Base-by-base conservation (phyloP, 176 grass and related monocot genomes). In the Cymbopogon citratus region DNA sequence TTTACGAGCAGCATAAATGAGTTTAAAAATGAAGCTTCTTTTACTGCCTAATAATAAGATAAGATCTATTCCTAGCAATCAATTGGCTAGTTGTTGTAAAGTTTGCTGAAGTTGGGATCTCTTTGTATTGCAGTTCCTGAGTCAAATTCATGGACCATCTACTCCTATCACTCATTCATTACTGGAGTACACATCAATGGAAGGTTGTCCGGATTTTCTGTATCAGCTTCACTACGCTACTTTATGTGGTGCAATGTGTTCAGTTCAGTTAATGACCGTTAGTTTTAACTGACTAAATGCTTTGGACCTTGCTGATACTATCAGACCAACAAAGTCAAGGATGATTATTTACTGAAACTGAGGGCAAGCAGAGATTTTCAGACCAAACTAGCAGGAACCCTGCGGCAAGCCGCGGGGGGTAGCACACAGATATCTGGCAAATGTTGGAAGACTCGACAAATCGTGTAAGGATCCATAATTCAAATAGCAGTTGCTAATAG, bases 111-210 rank as follows among this genome's bases (percentile, higher is more conserved):
- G 5, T 79, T 79, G 12, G 64, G 75, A 80, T 86, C 63, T 67
- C 60, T 65, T 80, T 84, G 87, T 66, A 81, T 39, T 74, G 36
- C 69, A 79, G 36, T 74, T 88, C 60, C 29, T 15, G 27, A 38
- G 77, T 81, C 77, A 81, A 85, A 88, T 80, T 83, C 34, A 57
- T 81, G 63, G 87, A 81, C 87, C 82, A 76, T 81, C 51, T 65
- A 34, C 49, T 9, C 75, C 46, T 57, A 63, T 89, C 51, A 81
- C 75, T 80, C 73, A 85, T 75, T 80, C 73, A 38, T 71, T 52
- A 85, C 83, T 54, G 41, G 49, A 69, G 39, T 79, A 75, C 15
- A 87, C 9, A 45, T 79, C 69, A 66, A 66, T 79, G 36, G 8
- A 76, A 77, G 65, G 12, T n/a, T 69, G 9, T 10, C 72, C 0